Conservation (phyloP, 2,329 filamentous ascomycete genomes). For the Setomelanomma holmii region DNA sequence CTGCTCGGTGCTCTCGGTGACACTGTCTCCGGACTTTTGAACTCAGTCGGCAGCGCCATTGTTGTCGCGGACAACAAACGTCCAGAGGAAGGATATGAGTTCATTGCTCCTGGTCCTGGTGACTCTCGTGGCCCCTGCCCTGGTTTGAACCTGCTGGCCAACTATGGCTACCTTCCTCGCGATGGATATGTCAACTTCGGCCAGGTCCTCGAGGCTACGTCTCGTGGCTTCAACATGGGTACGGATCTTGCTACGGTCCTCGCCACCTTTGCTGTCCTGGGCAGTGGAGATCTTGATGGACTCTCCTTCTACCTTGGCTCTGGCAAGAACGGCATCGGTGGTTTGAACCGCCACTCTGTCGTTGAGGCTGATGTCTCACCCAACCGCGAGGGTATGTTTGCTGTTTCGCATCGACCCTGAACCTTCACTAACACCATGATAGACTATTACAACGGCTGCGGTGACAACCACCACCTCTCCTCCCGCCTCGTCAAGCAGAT, state of each 20-base stretch:
- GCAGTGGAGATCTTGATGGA: conserved; percentile 28
- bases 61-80: conserved; percentile 24
- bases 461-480: conserved; percentile 54
- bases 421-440: conserved; percentile 33
- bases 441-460: conserved; percentile 45
- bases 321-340: conserved; percentile 24
- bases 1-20: conserved; percentile 14
- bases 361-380: conserved; percentile 41
- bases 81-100: conserved; percentile 27
- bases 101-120: conserved; percentile 19
- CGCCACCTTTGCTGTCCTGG: conserved; percentile 25
- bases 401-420: conserved; percentile 24
- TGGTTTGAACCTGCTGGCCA: conserved; percentile 61
- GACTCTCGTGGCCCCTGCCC: conserved; percentile 54
- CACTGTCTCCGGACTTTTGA: conserved; percentile 21
- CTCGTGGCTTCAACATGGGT: conserved; percentile 32
- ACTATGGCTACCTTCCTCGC: conserved; percentile 59
- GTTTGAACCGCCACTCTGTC: conserved; percentile 53
- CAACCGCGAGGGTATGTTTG: conserved; percentile 47
- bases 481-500: conserved; percentile 22
- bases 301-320: conserved; percentile 29
- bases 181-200: conserved; percentile 44
- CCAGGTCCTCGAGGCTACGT: conserved; percentile 21
- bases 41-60: conserved; percentile 24
- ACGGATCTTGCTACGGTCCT: conserved; percentile 43